Evolutionary conservation across 73 alveolate genomes (phyloP), one percentile per base, ranked within the genome.

Genomic region (Urostyla sp.): DNA sequence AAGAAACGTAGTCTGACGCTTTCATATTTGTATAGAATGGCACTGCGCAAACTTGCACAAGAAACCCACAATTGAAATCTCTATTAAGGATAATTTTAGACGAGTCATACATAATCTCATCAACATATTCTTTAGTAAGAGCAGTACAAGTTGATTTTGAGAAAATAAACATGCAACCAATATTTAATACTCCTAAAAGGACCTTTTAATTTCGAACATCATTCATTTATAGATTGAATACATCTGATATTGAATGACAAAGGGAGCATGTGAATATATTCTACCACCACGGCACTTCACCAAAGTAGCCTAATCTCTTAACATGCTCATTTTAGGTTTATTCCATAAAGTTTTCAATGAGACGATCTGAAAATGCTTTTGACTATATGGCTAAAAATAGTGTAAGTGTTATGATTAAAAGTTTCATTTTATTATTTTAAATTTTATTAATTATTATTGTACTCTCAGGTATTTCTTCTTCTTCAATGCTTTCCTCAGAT

Each of bases 211-310:
- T 48, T 46, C 34, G 23, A n/a, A 24, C 34, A 55, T 69, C 72
- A 8, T n/a, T 4, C 6, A 49, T n/a, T 27, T 31, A 69, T 7
- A 16, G 34, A 20, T 48, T 24, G 24, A 48, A 3, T 24, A 13
- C 37, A 44, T 27, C 10, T 1, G 7, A 13, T 3, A 69, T n/a
- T 18, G 72, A 24, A 10, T 21, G 24, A 31, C 83, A 69, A 30
- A 46, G 36, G 7, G 72, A 26, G 45, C 83, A 69, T 6, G 83
- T 69, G 28, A 69, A 15, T 67, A 69, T 46, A 35, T 69, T 69
- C 54, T 69, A 3, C 55, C 49, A 49, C 34, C 69, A 46, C 8
- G 83, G 69, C 3, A 30, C 28, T 2, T 3, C 11, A 46, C 49
- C 83, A n/a, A n/a, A n/a, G n/a, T n/a, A n/a, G n/a, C n/a, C n/a